Evolutionary conservation across 495 filamentous ascomycete genomes (phyloP), one percentile per base, ranked within the genome.

Genomic region (Podospora australis): DNA sequence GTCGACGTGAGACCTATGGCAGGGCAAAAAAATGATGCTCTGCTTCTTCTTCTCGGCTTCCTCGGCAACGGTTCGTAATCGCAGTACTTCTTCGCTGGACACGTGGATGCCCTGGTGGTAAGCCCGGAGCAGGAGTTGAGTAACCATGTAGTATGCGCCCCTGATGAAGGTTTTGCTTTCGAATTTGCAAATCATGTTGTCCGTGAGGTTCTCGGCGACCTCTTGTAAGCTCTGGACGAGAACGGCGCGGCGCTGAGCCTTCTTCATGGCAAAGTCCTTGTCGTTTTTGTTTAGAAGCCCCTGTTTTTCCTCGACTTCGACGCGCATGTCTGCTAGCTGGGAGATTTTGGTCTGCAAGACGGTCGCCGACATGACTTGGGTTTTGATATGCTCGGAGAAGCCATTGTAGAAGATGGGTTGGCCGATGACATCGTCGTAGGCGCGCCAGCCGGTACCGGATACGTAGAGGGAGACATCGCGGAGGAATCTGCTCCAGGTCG

Each of bases 41-140:
- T 95, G 90, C 64, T 95, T 94, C 55, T 91, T 87, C 58, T 78
- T 77, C 32, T 82, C 82, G 1, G 92, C 91, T 60, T 84, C 70
- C 54, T 88, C 79, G 6, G 92, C 92, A 17, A 95, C 86, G 2
- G 74, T 81, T 32, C 91, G 71, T 41, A 98, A 63, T 14, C 87
- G 78, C 32, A 92, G 62, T 29, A 98, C 86, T 68, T 98, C 92
- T 60, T 95, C 88, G 59, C 87, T 92, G 6, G 87, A 95, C 17
- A 96, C 88, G 62, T 97, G 92, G 43, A 98, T 92, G n/a, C 88
- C 92, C 70, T 96, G 90, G 60, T 96, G 88, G 68, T 98, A 98
- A 10, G 91, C 90, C 48, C 92, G 76, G 10, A 90, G 90, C 47
- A 96, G 71, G 30, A 96, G 75, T 64, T 97, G 90, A 7, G 90